phyloP scores from a whole-genome alignment of 2,329 filamentous ascomycete genomes.

The Hypoxylon sp. region DNA sequence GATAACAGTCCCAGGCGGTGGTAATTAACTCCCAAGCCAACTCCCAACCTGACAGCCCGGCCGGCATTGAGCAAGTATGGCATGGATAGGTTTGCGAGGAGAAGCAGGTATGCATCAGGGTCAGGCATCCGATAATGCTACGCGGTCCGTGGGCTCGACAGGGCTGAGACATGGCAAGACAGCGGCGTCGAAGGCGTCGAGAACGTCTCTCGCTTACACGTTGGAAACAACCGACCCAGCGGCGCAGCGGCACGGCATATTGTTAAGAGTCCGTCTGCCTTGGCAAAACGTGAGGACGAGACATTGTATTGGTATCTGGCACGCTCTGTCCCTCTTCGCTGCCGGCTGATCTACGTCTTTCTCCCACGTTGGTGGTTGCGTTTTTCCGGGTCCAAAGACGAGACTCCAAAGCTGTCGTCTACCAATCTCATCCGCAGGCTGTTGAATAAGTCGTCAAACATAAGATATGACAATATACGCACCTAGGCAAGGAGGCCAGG shows the following conservation, averaged over 20 bases:
- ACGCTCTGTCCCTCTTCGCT: background rate
- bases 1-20: background rate
- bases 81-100: too few relatives aligned
- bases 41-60: slow-evolving; percentile 19
- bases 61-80: slow-evolving; percentile 30
- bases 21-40: slow-evolving; percentile 22
- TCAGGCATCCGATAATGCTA: slow-evolving; percentile 16
- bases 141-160: slow-evolving; percentile 30
- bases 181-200: slow-evolving; percentile 13
- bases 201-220: slow-evolving; percentile 14
- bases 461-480: background rate
- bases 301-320: slow-evolving; percentile 14
- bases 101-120: slow-evolving; percentile 27
- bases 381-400: slow-evolving; percentile 8
- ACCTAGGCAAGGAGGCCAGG: background rate
- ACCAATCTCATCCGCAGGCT: too few relatives aligned
- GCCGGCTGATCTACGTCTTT: background rate
- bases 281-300: slow-evolving; percentile 20
- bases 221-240: slow-evolving; percentile 9
- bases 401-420: background rate
- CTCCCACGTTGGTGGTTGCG: slow-evolving; percentile 8
- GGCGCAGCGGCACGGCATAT: background rate
- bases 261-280: slow-evolving; percentile 2
- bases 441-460: too few relatives aligned
- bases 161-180: slow-evolving; percentile 37